phyloP scores from a whole-genome alignment of 2,329 filamentous ascomycete species.

The Cryphonectria carpinicola region DNA sequence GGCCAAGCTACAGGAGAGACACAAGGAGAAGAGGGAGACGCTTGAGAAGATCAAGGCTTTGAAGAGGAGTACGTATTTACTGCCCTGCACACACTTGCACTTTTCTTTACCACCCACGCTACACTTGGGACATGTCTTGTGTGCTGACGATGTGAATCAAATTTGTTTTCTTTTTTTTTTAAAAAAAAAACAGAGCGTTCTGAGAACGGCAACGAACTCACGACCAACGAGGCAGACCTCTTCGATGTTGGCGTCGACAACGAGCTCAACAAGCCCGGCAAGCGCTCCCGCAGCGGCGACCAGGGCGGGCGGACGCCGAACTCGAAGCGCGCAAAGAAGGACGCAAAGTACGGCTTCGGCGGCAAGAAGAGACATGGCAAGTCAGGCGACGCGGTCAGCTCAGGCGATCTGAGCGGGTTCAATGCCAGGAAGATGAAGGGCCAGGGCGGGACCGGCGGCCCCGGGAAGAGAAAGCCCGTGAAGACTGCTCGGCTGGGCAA shows the following conservation, averaged over 20 bases:
- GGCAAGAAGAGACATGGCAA: conserved; percentile 93
- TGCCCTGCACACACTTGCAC: neutral
- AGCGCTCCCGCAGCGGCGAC: conserved; percentile 43
- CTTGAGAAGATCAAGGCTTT: conserved; percentile 93
- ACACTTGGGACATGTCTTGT: neutral
- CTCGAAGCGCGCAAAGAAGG: conserved; percentile 87
- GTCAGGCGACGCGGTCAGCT: conserved; percentile 85
- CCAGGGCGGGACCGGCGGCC: conserved; percentile 33
- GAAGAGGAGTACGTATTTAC: conserved; percentile 84
- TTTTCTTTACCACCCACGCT: neutral
- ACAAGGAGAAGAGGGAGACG: conserved; percentile 89
- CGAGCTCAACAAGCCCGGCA: conserved; percentile 55
- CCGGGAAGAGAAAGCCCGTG: conserved; percentile 39
- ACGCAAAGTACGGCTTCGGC: conserved; percentile 92
- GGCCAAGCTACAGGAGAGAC: conserved; percentile 91
- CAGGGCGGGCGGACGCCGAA: conserved; percentile 51
- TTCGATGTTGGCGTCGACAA: conserved; percentile 89
- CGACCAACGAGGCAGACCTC: conserved; percentile 78
- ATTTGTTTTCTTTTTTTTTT: no score
- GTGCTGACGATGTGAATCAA: neutral
- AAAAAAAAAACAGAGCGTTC: conserved; percentile 71
- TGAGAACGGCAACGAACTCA: conserved; percentile 64
- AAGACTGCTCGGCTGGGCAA: conserved; percentile 55
- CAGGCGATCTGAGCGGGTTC: conserved; percentile 79
- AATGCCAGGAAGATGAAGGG: conserved; percentile 86